These are phyloP conservation scores for Sarcodon sp. DNA, from an alignment of 768 basidiomycete genomes.

Conservation along the genomic window DNA sequence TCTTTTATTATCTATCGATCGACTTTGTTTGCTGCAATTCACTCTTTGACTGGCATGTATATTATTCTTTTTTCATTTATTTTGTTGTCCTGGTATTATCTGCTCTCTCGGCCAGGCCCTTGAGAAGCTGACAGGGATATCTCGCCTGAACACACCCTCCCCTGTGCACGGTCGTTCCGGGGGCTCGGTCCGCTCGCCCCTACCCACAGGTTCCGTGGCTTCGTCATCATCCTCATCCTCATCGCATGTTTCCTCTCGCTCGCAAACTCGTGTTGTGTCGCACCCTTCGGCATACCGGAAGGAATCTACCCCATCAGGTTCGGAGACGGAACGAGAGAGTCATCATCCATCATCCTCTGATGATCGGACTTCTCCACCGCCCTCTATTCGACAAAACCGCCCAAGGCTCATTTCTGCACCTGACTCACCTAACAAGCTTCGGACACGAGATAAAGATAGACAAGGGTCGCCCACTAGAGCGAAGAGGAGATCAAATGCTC, in stretches of 20 bases:
- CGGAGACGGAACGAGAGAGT: conserved; percentile 72
- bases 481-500: background rate
- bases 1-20: background rate
- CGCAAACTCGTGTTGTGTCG: conserved; percentile 12
- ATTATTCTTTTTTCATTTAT: conserved; percentile 3
- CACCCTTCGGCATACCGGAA: conserved; percentile 11
- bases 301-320: conserved; percentile 40
- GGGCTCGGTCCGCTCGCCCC: conserved; percentile 21
- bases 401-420: conserved; percentile 37
- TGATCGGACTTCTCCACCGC: conserved; percentile 24
- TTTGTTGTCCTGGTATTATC: too few species aligned
- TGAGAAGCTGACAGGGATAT: conserved; percentile 52
- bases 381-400: conserved; percentile 19
- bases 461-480: conserved; percentile 5
- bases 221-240: conserved; percentile 23
- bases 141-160: conserved; percentile 44
- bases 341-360: conserved; percentile 23
- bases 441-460: background rate
- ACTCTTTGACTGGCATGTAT: background rate
- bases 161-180: conserved; percentile 14
- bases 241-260: conserved; percentile 19
- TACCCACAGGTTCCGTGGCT: conserved; percentile 16
- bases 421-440: conserved; percentile 24
- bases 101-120: conserved; percentile 30
- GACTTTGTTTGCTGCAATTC: background rate